Evolutionary conservation across 768 basidiomycete genomes (phyloP).

Genomic region (Rhizopogon vesiculosus): DNA sequence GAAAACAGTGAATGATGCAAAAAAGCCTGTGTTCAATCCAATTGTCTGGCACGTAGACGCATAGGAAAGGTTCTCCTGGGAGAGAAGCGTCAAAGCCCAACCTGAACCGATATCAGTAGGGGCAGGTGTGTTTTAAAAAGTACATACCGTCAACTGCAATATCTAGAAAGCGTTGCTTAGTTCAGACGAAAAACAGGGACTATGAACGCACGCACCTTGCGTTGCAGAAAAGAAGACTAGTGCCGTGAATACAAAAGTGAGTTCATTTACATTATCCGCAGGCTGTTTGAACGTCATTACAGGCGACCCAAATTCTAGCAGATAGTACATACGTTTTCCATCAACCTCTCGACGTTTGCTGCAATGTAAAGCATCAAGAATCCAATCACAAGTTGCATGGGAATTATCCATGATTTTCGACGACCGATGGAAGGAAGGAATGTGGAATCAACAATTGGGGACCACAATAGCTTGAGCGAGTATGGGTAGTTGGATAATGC

Average conservation of each 20-base stretch:
- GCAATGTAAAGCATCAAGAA: slow-evolving; percentile 78
- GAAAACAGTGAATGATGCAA: slow-evolving; percentile 95
- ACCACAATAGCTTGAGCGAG: slow-evolving; percentile 96
- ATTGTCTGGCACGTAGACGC: slow-evolving; percentile 98
- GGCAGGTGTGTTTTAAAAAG: slow-evolving; percentile 1
- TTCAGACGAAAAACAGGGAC: background rate
- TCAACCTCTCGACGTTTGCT: slow-evolving; percentile 64
- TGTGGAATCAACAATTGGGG: slow-evolving; percentile 92
- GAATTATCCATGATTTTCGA: slow-evolving; percentile 98
- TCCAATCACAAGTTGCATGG: slow-evolving; percentile 91
- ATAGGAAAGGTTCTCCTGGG: slow-evolving; percentile 90
- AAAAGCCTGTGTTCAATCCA: slow-evolving; percentile 92
- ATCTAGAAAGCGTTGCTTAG: slow-evolving; percentile 44
- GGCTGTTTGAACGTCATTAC: slow-evolving; percentile 46
- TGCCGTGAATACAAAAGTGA: slow-evolving; percentile 82
- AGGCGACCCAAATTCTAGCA: slow-evolving; percentile 6
- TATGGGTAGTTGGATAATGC: slow-evolving; percentile 92
- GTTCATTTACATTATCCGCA: slow-evolving; percentile 65
- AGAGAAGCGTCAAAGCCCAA: slow-evolving; percentile 82
- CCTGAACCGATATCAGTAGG: slow-evolving; percentile 40
- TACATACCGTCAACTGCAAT: slow-evolving; percentile 93
- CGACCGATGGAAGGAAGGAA: slow-evolving; percentile 83
- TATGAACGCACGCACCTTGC: slow-evolving; percentile 57
- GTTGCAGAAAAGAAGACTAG: slow-evolving; percentile 96
- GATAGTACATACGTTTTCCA: slow-evolving; percentile 59